Percentiles rank a stretch among this genome's conserved stretches.
These are phyloP conservation scores for Mycena galericulata DNA, from an alignment of 768 basidiomycete genomes.

Conservation along the genomic window DNA sequence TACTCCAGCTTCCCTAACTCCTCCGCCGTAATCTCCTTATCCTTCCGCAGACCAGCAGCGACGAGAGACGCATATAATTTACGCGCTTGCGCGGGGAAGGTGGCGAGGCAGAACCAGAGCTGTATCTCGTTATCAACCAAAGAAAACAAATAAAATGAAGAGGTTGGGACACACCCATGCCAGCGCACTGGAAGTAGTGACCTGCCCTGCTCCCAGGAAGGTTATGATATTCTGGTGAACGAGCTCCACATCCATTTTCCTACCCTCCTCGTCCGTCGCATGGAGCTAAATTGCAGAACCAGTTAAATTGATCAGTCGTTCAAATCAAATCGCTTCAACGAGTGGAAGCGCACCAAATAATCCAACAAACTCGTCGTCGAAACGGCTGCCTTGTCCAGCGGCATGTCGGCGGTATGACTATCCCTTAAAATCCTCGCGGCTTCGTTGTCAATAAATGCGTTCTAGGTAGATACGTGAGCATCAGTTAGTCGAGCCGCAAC, in stretches of 20 bases:
- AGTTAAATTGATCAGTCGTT: too few species aligned
- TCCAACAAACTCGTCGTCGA: constrained; percentile 25
- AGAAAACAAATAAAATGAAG: too few species aligned
- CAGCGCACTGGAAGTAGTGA: constrained; percentile 28
- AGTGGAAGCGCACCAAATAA: constrained; percentile 14
- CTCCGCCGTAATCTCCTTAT: constrained; percentile 29
- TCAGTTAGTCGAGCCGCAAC: neutral
- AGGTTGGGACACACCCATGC: constrained; percentile 13
- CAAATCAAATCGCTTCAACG: too few species aligned
- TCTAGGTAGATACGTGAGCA: neutral
- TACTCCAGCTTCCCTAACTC: constrained; percentile 29
- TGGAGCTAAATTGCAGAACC: constrained; percentile 14
- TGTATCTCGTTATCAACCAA: neutral
- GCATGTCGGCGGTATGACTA: neutral
- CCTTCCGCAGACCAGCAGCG: constrained; percentile 17
- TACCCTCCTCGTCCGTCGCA: constrained; percentile 30
- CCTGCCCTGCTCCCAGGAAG: constrained; percentile 31
- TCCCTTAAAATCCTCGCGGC: constrained; percentile 1
- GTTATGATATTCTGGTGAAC: constrained; percentile 28
- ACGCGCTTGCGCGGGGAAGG: constrained; percentile 26
- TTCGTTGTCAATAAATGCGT: neutral
- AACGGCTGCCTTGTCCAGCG: constrained; percentile 4
- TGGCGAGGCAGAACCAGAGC: too few species aligned
- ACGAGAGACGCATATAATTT: constrained; percentile 28
- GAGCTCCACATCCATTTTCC: constrained; percentile 27